Conservation (phyloP, 176 grass and related monocot genomes). For the Themeda triandra region DNA sequence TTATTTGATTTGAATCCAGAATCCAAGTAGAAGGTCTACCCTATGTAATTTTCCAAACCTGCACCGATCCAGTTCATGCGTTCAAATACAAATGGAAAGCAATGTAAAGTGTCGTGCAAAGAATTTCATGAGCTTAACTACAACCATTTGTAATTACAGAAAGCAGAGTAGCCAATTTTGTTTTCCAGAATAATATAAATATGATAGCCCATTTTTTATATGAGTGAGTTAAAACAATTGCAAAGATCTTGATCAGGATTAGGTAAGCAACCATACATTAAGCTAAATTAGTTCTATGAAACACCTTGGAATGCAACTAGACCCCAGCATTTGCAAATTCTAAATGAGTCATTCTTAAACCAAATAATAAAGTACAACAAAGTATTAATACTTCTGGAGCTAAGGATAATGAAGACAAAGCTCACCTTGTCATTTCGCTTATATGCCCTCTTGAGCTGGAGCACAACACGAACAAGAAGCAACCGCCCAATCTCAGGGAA, state of each 20-base stretch:
- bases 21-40: neutral
- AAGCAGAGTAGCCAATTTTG: neutral
- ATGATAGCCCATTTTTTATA: neutral
- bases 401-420: neutral
- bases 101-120: neutral
- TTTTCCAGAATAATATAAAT: neutral
- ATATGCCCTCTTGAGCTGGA: conserved; percentile 94
- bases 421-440: conserved; percentile 92
- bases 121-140: neutral
- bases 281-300: too few species aligned
- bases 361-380: too few species aligned
- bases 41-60: neutral
- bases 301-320: too few species aligned
- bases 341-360: too few species aligned
- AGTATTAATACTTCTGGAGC: too few species aligned
- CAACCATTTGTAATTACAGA: neutral
- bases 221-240: neutral
- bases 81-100: neutral
- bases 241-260: neutral
- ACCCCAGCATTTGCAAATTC: too few species aligned
- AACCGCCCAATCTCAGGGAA: conserved; percentile 76
- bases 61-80: neutral
- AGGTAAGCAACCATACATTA: neutral
- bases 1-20: neutral
- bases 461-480: conserved; percentile 69